Evolutionary conservation across 176 grass and related monocot species (phyloP).

Genomic region (Echinochloa phyllopogon): DNA sequence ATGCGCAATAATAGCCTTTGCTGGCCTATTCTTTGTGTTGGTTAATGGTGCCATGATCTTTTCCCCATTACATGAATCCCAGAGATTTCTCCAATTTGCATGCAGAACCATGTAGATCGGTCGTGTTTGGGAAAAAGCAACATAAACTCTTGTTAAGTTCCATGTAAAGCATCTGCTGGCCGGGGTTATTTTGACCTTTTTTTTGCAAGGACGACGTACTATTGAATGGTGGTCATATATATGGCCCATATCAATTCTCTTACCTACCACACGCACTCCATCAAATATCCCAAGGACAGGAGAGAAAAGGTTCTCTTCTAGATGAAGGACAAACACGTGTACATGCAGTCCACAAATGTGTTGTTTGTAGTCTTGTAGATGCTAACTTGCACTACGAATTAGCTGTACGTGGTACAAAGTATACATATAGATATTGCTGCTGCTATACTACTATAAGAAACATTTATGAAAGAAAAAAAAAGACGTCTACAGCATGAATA

Average conservation of each 20-base stretch:
- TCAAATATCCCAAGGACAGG: not conserved
- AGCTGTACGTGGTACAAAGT: not conserved
- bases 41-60: slow-evolving; percentile 4
- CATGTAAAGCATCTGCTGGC: not conserved
- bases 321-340: not conserved
- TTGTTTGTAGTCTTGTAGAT: not conserved
- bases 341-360: not conserved
- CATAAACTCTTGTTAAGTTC: not conserved
- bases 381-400: not conserved
- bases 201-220: not conserved
- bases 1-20: not conserved
- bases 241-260: not conserved
- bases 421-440: not conserved
- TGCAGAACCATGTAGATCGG: not conserved
- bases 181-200: not conserved
- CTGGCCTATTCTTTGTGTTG: not conserved
- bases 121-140: slow-evolving; percentile 9
- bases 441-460: not conserved
- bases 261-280: not conserved
- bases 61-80: slow-evolving; percentile 4
- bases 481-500: not conserved
- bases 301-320: not conserved
- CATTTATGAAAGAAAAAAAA: no score
- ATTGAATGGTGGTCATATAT: not conserved
- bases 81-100: not conserved